Conservation (phyloP, 352 stramenopile species). For the Pythium myriotylum region DNA sequence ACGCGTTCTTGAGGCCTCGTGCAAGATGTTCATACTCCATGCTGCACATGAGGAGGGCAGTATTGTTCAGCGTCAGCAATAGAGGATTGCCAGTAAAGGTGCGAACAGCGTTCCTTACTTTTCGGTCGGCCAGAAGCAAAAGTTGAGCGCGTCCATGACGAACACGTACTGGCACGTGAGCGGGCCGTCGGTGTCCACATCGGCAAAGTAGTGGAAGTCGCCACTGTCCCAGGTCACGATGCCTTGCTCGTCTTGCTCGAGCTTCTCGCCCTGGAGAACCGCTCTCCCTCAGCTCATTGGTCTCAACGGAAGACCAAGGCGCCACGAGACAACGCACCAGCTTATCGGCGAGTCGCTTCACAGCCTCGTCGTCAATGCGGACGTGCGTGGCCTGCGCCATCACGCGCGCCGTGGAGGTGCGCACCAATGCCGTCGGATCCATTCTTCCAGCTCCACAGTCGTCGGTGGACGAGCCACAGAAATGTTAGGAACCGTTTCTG, state of each 20-base stretch:
- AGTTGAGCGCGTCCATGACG: constrained; percentile 89
- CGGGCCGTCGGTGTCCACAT: constrained; percentile 62
- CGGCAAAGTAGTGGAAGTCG: constrained; percentile 84
- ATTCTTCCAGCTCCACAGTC: constrained; percentile 26
- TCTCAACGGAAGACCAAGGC: background rate
- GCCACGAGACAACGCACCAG: constrained; percentile 34
- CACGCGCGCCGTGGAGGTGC: constrained; percentile 56
- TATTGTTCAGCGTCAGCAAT: background rate
- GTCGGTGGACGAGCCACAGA: too few species aligned
- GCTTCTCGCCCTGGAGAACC: constrained; percentile 32
- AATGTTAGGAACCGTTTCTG: background rate
- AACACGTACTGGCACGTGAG: constrained; percentile 89
- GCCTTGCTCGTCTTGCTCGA: constrained; percentile 41
- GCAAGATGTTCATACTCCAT: constrained; percentile 91
- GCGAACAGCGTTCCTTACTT: constrained; percentile 38
- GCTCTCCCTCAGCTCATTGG: background rate
- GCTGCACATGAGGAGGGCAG: constrained; percentile 28
- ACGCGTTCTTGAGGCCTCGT: constrained; percentile 65
- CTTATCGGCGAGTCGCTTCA: constrained; percentile 40
- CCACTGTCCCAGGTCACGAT: constrained; percentile 75
- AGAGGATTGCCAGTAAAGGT: background rate
- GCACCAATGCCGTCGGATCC: constrained; percentile 56
- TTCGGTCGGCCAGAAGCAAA: constrained; percentile 89
- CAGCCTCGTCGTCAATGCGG: constrained; percentile 35
- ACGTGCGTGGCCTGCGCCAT: constrained; percentile 41